Conservation (phyloP, 108 stramenopile genomes). For the Fragilariopsis cylindrus region DNA sequence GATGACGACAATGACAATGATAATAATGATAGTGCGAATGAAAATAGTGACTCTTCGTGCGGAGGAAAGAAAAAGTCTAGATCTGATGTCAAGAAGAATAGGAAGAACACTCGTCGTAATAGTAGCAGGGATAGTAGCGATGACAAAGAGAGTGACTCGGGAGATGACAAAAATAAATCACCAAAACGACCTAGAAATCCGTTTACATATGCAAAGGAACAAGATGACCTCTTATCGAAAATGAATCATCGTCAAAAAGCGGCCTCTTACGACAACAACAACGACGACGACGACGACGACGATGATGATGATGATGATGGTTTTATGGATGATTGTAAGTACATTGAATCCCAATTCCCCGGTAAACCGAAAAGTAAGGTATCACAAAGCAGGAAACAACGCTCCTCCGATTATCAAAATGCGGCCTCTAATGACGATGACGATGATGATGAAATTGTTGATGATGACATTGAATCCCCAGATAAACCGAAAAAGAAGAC, state of each 20-base stretch:
- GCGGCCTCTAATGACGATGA: background rate
- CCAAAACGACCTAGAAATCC: slow-evolving; percentile 5
- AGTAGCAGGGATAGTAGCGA: background rate
- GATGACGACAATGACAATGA: slow-evolving; percentile 8
- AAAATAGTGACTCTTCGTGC: background rate
- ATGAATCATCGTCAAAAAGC: background rate
- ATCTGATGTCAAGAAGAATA: background rate
- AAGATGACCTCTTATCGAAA: background rate
- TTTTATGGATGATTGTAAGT: slow-evolving; percentile 17
- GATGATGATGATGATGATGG: slow-evolving; percentile 4
- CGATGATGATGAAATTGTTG: no score
- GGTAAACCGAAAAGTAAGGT: background rate
- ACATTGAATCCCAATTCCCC: background rate
- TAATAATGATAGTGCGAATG: background rate
- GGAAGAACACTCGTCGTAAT: background rate
- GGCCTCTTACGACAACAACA: background rate
- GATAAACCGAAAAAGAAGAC: background rate
- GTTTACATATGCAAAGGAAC: background rate
- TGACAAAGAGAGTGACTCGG: background rate
- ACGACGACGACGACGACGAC: background rate
- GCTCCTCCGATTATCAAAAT: no score
- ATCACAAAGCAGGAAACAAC: slow-evolving; percentile 10
- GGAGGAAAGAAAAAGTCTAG: slow-evolving; percentile 2
- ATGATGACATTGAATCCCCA: background rate
- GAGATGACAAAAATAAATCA: background rate